A percentile compares a stretch with the other conserved stretches of the same genome.
phyloP scores from a whole-genome alignment of 495 filamentous ascomycete species.

The Xylaria cubensis region DNA sequence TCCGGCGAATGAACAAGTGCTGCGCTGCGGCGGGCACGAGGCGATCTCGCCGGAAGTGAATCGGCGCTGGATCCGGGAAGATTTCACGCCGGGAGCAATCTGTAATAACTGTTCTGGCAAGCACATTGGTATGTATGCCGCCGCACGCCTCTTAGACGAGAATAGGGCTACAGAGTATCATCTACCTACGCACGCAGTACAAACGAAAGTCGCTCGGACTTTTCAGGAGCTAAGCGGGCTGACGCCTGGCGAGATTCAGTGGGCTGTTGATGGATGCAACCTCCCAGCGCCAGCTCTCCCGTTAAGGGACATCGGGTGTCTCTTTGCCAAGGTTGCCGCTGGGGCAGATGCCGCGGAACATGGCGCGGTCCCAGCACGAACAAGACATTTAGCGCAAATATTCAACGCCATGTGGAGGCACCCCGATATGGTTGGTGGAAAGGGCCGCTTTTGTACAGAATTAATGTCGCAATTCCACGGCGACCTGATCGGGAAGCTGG shows the following conservation, averaged over 20 bases:
- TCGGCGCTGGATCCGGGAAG: not conserved
- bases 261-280: not conserved
- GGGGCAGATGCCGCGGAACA: not conserved
- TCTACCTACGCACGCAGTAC: not conserved
- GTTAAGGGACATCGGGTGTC: not conserved
- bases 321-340: not conserved
- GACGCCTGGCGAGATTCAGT: not conserved
- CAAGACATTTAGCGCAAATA: not conserved
- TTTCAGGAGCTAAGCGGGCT: not conserved
- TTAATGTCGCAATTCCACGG: not conserved
- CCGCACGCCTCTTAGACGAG: not conserved
- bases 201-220: not conserved
- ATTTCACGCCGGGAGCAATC: not conserved
- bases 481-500: not conserved
- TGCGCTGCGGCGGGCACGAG: not conserved
- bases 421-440: not conserved
- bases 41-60: not conserved
- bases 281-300: constrained; percentile 4
- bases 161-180: not conserved
- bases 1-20: not conserved
- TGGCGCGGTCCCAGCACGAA: not conserved
- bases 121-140: not conserved
- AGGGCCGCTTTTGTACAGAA: not conserved
- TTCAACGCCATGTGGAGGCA: constrained; percentile 2
- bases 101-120: not conserved